Evolutionary conservation across 1,139 yeast species (phyloP).

Genomic region (Candida glucosophila): DNA sequence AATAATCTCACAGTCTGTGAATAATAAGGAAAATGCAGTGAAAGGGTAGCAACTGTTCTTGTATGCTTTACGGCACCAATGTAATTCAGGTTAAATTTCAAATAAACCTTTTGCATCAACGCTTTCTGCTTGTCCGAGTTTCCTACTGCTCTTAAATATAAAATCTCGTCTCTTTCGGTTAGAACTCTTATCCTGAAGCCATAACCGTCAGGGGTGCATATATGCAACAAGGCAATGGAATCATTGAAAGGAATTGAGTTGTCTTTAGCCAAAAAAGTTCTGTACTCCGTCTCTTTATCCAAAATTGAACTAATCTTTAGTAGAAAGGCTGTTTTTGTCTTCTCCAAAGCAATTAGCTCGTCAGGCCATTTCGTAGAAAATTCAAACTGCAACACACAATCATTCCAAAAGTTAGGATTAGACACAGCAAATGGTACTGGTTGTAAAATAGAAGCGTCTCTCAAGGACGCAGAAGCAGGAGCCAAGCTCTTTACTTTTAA

Average conservation of each 20-base stretch:
- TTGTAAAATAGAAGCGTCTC: slow-evolving; percentile 65
- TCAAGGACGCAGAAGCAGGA: slow-evolving; percentile 64
- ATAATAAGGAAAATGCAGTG: slow-evolving; percentile 66
- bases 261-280: slow-evolving; percentile 53
- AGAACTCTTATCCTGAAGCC: slow-evolving; percentile 70
- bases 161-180: slow-evolving; percentile 73
- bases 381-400: slow-evolving; percentile 79
- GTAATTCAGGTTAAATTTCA: slow-evolving; percentile 60
- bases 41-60: slow-evolving; percentile 61
- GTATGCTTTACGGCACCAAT: slow-evolving; percentile 74
- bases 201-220: slow-evolving; percentile 80
- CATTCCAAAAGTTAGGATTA: slow-evolving; percentile 75
- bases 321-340: slow-evolving; percentile 83
- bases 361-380: slow-evolving; percentile 94
- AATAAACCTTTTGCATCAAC: slow-evolving; percentile 51
- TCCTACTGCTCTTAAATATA: slow-evolving; percentile 62
- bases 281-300: slow-evolving; percentile 43
- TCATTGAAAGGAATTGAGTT: slow-evolving; percentile 59
- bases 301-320: slow-evolving; percentile 61
- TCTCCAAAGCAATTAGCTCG: slow-evolving; percentile 75
- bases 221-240: slow-evolving; percentile 48
- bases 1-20: slow-evolving; percentile 77
- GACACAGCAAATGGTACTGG: slow-evolving; percentile 80
- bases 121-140: slow-evolving; percentile 55
- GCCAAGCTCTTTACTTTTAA: slow-evolving; percentile 60